Percentiles rank a stretch among this genome's conserved stretches.
Evolutionary conservation across 208 protist genomes (phyloP).

Genomic region (Naegleria fowleri): DNA sequence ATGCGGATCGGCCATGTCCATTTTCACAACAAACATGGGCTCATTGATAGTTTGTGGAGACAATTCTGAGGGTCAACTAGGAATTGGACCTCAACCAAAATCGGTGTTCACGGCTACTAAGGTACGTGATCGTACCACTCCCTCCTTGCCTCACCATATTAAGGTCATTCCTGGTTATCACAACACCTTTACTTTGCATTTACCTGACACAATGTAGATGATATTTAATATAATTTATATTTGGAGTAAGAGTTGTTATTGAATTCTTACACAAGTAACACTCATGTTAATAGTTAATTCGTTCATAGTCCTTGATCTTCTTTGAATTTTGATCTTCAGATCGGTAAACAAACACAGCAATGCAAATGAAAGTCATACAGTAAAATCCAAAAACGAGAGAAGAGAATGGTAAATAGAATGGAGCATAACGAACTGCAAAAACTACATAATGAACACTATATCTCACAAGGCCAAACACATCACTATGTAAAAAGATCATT

Average conservation of each 20-base stretch:
- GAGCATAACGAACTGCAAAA: neutral
- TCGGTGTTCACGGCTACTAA: neutral
- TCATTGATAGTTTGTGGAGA: neutral
- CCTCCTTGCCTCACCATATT: neutral
- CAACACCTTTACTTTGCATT: neutral
- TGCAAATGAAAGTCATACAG: neutral
- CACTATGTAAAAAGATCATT: neutral
- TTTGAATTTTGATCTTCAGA: neutral
- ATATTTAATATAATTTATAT: too few species aligned
- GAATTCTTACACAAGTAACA: too few species aligned
- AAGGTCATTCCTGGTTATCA: neutral
- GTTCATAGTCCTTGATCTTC: neutral
- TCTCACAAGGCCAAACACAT: neutral
- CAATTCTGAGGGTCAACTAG: constrained; percentile 5
- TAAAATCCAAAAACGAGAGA: neutral
- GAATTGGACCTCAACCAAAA: neutral
- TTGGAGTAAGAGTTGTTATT: too few species aligned
- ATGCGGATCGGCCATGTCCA: neutral
- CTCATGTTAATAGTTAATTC: neutral
- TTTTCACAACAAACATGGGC: neutral
- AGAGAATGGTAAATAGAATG: neutral
- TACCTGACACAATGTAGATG: neutral
- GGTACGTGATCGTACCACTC: neutral
- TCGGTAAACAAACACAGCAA: neutral
- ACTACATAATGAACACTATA: neutral